phyloP scores from a whole-genome alignment of 2,329 filamentous ascomycete genomes.

The Parasarocladium wereldwijsianum region DNA sequence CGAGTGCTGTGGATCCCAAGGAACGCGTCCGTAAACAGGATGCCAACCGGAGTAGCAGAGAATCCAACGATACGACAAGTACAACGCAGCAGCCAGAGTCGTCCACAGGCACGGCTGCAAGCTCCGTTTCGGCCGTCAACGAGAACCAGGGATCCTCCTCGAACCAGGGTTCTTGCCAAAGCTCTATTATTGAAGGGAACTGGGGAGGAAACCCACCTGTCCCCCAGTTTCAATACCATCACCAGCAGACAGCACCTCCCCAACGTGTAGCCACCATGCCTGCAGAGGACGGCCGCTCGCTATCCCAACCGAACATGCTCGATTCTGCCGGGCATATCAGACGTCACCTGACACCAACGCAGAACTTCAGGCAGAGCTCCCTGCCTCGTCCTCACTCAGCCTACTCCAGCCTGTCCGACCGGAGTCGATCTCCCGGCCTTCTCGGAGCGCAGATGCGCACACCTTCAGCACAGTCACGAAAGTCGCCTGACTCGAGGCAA shows the following conservation, averaged over 20 bases:
- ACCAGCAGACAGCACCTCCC: slow-evolving; percentile 31
- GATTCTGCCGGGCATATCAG: slow-evolving; percentile 37
- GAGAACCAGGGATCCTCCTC: slow-evolving; percentile 30
- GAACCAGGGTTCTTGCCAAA: slow-evolving; percentile 30
- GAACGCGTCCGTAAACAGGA: slow-evolving; percentile 19
- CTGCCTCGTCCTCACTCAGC: slow-evolving; percentile 58
- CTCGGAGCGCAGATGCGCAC: slow-evolving; percentile 28
- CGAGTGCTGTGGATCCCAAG: slow-evolving; percentile 17
- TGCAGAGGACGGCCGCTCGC: slow-evolving; percentile 25
- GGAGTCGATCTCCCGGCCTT: slow-evolving; percentile 45
- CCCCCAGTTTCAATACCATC: slow-evolving; percentile 48
- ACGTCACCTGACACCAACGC: slow-evolving; percentile 47
- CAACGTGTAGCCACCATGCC: slow-evolving; percentile 26
- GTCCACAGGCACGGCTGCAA: slow-evolving; percentile 40
- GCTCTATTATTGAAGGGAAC: slow-evolving; percentile 32
- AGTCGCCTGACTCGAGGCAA: slow-evolving; percentile 38
- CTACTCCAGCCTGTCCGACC: slow-evolving; percentile 63
- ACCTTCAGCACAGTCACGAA: slow-evolving; percentile 34
- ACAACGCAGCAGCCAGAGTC: slow-evolving; percentile 34
- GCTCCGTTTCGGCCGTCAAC: slow-evolving; percentile 36
- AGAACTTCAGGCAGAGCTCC: slow-evolving; percentile 39
- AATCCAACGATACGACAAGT: slow-evolving; percentile 36
- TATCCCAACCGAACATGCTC: slow-evolving; percentile 35
- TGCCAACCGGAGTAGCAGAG: slow-evolving; percentile 32
- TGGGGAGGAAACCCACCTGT: slow-evolving; percentile 22